Conservation (phyloP, 306 rosid genomes). For the Prunus dulcis region DNA sequence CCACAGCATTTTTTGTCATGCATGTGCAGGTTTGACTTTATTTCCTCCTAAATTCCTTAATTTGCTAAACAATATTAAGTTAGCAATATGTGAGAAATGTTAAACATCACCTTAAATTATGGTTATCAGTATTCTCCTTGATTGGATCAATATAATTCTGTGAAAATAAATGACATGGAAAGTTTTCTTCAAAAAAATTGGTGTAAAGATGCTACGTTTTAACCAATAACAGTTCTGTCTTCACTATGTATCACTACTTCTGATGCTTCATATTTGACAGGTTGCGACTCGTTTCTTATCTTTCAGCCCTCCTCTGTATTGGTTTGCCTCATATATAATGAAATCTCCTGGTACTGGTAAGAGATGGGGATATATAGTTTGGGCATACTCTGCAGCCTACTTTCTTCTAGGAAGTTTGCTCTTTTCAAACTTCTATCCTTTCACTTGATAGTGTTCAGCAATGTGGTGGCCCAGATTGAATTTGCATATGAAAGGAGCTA, state of each 20-base stretch:
- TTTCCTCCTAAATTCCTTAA: background rate
- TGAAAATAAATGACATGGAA: background rate
- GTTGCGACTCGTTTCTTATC: conserved; percentile 93
- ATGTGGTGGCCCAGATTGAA: background rate
- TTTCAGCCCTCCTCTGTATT: conserved; percentile 79
- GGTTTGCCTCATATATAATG: conserved; percentile 79
- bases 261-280: conserved; percentile 40
- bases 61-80: background rate
- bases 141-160: background rate
- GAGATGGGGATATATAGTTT: conserved; percentile 72
- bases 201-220: background rate
- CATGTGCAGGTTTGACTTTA: conserved; percentile 78
- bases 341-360: conserved; percentile 23
- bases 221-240: background rate
- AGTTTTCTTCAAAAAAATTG: background rate
- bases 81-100: background rate
- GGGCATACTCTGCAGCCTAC: conserved; percentile 76
- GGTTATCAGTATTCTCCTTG: background rate
- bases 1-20: conserved; percentile 80
- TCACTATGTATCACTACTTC: conserved; percentile 1
- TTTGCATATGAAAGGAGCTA: background rate
- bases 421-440: conserved; percentile 89
- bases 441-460: conserved; percentile 45
- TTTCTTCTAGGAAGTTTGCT: conserved; percentile 83
- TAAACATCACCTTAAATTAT: background rate